Percentiles rank a stretch among this genome's conserved stretches.
phyloP scores from a whole-genome alignment of 495 filamentous ascomycete genomes.

The Trypethelium eluteriae region DNA sequence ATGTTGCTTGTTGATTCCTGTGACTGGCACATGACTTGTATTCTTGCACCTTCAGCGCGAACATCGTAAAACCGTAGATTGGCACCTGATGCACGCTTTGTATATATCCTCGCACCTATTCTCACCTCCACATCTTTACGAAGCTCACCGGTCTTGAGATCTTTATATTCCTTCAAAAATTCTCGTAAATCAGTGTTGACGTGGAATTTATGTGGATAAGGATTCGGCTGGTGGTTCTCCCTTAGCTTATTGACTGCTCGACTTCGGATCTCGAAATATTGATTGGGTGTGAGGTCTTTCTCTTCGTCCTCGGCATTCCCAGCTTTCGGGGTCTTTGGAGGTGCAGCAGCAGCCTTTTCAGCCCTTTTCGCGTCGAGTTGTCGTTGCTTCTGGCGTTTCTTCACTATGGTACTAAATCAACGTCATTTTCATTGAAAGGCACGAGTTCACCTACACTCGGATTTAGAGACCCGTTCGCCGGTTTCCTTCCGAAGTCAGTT shows the following conservation, averaged over 20 bases:
- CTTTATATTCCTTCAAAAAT: constrained; percentile 64
- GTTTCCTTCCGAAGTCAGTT: constrained; percentile 25
- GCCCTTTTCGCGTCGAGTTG: constrained; percentile 80
- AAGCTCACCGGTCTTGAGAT: constrained; percentile 78
- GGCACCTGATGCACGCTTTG: constrained; percentile 69
- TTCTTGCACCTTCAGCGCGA: constrained; percentile 69
- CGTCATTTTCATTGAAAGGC: neutral
- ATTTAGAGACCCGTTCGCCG: constrained; percentile 39
- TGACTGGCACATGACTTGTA: constrained; percentile 87
- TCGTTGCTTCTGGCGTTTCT: constrained; percentile 91
- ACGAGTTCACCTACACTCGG: constrained; percentile 27
- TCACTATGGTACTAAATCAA: constrained; percentile 36
- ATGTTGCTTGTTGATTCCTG: constrained; percentile 56
- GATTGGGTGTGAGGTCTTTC: constrained; percentile 83
- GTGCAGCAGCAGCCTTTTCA: constrained; percentile 69
- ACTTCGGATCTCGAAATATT: constrained; percentile 97
- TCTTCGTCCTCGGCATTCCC: constrained; percentile 59
- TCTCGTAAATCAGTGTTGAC: constrained; percentile 69
- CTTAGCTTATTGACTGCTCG: constrained; percentile 77
- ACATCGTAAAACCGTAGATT: constrained; percentile 95
- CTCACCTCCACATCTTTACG: constrained; percentile 62
- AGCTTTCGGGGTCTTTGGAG: constrained; percentile 59
- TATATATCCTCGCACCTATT: constrained; percentile 80
- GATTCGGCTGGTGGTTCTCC: constrained; percentile 70
- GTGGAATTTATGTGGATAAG: constrained; percentile 97